phyloP scores from a whole-genome alignment of 2,329 filamentous ascomycete species.

The Aspergillus tamarii region DNA sequence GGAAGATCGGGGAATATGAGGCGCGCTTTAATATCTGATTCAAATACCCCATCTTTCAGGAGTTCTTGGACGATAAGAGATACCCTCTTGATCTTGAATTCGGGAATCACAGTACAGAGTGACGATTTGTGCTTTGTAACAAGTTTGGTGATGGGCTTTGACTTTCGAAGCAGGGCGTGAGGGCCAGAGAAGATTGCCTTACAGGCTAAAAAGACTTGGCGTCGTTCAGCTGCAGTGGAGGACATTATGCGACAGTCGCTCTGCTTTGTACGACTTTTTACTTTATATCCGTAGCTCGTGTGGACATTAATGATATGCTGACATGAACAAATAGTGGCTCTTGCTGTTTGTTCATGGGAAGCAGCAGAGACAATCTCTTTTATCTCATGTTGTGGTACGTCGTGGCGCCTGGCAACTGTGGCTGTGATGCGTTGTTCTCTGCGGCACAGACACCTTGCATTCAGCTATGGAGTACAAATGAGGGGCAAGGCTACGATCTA shows the following conservation, averaged over 20 bases:
- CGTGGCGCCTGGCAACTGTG: no score
- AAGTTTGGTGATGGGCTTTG: not conserved
- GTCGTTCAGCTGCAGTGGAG: not conserved
- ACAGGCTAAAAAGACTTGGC: slow-evolving; percentile 8
- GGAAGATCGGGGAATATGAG: not conserved
- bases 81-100: not conserved
- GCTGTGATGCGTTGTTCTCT: no score
- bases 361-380: no score
- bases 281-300: not conserved
- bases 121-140: not conserved
- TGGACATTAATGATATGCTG: not conserved
- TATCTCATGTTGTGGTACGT: no score
- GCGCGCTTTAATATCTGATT: not conserved
- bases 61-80: not conserved
- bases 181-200: slow-evolving; percentile 3
- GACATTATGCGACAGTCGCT: not conserved
- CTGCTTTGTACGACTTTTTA: not conserved
- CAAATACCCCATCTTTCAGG: not conserved
- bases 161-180: not conserved
- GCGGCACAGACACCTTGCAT: not conserved
- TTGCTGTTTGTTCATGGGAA: no score
- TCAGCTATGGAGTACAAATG: no score
- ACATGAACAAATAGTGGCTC: no score
- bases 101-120: not conserved
- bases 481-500: no score